Evolutionary conservation across 2,329 filamentous ascomycete species (phyloP), one percentile per base, ranked within the genome.

Genomic region (Pyrenochaeta sp.): DNA sequence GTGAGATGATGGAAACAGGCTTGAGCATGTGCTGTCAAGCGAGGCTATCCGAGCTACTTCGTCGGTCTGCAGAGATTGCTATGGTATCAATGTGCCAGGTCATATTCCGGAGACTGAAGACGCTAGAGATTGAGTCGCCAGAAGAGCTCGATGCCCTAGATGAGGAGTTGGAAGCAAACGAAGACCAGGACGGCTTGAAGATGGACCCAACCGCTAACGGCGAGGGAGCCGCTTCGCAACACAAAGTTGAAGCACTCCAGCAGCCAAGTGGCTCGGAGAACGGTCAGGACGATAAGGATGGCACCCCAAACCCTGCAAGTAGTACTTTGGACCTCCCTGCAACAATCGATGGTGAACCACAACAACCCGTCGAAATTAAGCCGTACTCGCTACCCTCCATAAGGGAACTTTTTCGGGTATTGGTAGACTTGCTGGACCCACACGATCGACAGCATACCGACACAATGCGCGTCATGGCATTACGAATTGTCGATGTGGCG

Each of bases 41-140:
- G 49, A 87, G 94, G 49, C 87, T 98, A 56, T 97, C 93, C 9
- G 93, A 97, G 67, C 87, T 98, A 3, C 80, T 99, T 49, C 87
- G 94, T 60, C 85, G 93, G 60, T 96, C 93, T 17, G 95, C 95
- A 1, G 95, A 99, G 77, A 95, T 96, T 70, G 90, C 92, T 49
- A 97, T 99, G 93, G 91, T 98, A 40, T 91, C 92, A 63, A 99
- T 99, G 95, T 98, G 95, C 72, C 95, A 99, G 77, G 92, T 97
- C 62, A 97, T 99, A 67, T 99, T 99, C 73, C 90, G 93, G 75
- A 88, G 96, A 55, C 79, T 99, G 46, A 97, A 96, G 75, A 88
- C 93, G 60, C 80, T 98, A 7, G 91, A 96, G 66, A 83, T 90
- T 41, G 89, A 93, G 70, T 85, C 87, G 18, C 87, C 87, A 11